Evolutionary conservation across 2,329 filamentous ascomycete species (phyloP).

Genomic region (Alternaria rosae): DNA sequence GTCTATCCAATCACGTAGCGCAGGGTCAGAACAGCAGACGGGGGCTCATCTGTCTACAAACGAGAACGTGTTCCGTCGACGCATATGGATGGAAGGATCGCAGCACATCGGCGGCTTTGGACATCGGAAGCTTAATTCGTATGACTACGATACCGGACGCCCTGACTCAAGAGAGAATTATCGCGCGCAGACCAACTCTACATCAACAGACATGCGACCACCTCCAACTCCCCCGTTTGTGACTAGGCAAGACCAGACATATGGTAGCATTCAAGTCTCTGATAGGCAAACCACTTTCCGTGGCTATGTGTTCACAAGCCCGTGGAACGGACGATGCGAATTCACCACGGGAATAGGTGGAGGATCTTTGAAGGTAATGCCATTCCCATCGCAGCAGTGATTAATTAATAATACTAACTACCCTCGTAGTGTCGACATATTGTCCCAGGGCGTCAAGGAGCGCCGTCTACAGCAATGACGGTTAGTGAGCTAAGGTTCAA

Average conservation of each 20-base stretch:
- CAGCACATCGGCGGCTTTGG: constrained; percentile 51
- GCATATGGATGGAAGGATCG: constrained; percentile 59
- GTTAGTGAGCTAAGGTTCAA: constrained; percentile 93
- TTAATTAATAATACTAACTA: neutral
- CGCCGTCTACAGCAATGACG: constrained; percentile 50
- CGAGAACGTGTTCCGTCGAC: constrained; percentile 51
- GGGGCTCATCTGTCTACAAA: neutral
- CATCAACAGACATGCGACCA: constrained; percentile 22
- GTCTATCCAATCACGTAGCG: constrained; percentile 13
- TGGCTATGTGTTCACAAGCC: constrained; percentile 79
- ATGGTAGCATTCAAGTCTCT: constrained; percentile 50
- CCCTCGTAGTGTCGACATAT: constrained; percentile 68
- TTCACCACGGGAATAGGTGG: constrained; percentile 82
- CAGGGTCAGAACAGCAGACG: constrained; percentile 2
- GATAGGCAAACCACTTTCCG: constrained; percentile 61
- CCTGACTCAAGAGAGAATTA: constrained; percentile 34
- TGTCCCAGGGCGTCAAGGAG: constrained; percentile 59
- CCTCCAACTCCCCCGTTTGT: constrained; percentile 26
- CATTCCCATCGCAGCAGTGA: neutral
- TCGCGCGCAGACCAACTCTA: constrained; percentile 18
- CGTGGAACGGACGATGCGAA: constrained; percentile 87
- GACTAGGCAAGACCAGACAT: constrained; percentile 35
- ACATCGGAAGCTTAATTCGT: constrained; percentile 47
- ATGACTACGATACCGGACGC: constrained; percentile 33
- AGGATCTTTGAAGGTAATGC: constrained; percentile 66